Conservation (phyloP, 2,329 filamentous ascomycete genomes). For the Phialophora macrospora region DNA sequence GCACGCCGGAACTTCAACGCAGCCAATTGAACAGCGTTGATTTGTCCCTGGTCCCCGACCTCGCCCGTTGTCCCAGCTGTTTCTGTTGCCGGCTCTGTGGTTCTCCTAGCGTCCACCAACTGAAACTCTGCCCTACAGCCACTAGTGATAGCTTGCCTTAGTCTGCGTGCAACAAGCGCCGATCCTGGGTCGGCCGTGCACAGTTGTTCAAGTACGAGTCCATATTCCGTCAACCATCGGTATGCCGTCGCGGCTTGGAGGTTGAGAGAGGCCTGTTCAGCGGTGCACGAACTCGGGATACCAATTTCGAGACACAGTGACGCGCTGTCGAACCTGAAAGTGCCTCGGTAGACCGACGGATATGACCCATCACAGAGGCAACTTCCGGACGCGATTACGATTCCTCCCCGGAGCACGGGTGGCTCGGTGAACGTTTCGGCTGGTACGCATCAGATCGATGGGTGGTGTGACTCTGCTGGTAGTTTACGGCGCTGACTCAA, state of each 20-base stretch:
- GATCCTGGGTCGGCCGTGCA: not conserved
- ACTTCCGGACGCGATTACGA: not conserved
- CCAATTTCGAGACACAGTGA: not conserved
- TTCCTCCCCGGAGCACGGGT: not conserved
- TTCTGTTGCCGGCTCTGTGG: not conserved
- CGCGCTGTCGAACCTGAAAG: not conserved
- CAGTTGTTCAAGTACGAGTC: not conserved
- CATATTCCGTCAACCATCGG: not conserved
- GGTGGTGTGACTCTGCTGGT: not conserved
- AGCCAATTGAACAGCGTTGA: not conserved
- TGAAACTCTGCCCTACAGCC: constrained; percentile 4
- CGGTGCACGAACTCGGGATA: not conserved
- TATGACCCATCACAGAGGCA: too few relatives aligned
- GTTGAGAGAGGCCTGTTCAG: not conserved
- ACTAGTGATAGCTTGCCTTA: not conserved
- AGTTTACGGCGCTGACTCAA: not conserved
- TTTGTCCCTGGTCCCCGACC: not conserved
- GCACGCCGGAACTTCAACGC: not conserved
- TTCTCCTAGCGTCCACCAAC: not conserved
- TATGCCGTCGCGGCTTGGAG: not conserved
- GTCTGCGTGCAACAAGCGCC: not conserved
- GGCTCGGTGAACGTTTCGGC: not conserved
- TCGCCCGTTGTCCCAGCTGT: not conserved
- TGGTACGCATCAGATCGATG: not conserved
- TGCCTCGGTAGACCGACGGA: too few relatives aligned